Base-by-base conservation (phyloP, 495 filamentous ascomycete genomes). In the Aspergillus baeticus region DNA sequence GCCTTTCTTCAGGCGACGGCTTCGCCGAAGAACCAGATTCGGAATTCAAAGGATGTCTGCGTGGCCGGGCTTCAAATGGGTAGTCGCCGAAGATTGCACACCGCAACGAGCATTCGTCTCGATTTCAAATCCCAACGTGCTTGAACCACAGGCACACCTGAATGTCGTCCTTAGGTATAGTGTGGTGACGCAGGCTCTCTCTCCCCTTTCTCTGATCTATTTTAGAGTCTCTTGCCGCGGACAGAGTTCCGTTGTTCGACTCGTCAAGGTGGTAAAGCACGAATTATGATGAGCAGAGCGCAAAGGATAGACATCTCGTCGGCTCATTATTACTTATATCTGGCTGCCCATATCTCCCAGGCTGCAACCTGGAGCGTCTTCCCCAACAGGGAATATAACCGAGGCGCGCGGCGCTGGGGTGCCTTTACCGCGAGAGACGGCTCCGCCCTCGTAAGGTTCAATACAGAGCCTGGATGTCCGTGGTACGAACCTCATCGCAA, bases 301-400 rank as follows among this genome's bases (percentile, higher is more conserved):
- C 26, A 8, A 29, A 8, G 3, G 26, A 36, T 47, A 31, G 35
- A 50, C 34, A 38, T 38, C 29, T 50, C 34, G 2, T 38, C 33
- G 47, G 29, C 26, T 29, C 47, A 50, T 15, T 36, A 36, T 36
- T 20, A 15, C 26, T 29, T 3, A 29, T 3, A 29, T 50, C 23
- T 50, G 47, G 47, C 33, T 50, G 47, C 47, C 46, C 47, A 20
- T 21, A 36, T 15, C n/a, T 45, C 23, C 23, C 13, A 10, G 20
- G 20, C 41, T 43, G 41, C 41, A 22, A 41, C 46, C 58, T 41
- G 55, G 39, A 51, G 41, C 55, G 47, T 34, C 63, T 66, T n/a
- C 69, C 67, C 41, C 31, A 69, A 65, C 39, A 33, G 62, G 69
- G 50, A 51, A 62, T 46, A 68, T 33, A 55, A 64, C 69, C 69